Evolutionary conservation across 108 stramenopile species (phyloP).

Genomic region (Fistulifera pelliculosa): DNA sequence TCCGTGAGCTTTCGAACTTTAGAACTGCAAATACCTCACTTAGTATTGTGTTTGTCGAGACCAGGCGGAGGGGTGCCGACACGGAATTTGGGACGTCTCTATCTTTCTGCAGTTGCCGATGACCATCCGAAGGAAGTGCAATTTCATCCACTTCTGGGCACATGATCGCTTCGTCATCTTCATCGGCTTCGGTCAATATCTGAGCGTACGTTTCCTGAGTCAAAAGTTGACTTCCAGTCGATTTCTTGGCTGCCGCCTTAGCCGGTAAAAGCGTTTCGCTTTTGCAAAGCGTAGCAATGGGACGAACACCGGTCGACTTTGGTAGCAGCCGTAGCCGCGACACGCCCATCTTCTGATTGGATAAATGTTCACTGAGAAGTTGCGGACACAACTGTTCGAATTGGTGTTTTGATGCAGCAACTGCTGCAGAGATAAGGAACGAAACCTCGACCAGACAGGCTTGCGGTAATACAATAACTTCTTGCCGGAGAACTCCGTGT

Average conservation of each 20-base stretch:
- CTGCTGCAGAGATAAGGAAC: constrained; percentile 43
- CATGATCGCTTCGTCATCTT: neutral
- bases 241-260: neutral
- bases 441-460: constrained; percentile 73
- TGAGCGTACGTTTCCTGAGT: neutral
- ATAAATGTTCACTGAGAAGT: constrained; percentile 22
- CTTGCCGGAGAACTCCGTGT: constrained; percentile 60
- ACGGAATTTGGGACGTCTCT: neutral
- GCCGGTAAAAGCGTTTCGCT: constrained; percentile 1
- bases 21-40: constrained; percentile 54
- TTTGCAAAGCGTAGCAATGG: constrained; percentile 43
- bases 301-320: constrained; percentile 68
- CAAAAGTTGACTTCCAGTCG: neutral
- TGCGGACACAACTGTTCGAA: constrained; percentile 28
- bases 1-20: constrained; percentile 41
- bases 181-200: neutral
- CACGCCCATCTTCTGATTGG: constrained; percentile 45
- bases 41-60: constrained; percentile 50
- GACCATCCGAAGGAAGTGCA: neutral
- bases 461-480: constrained; percentile 67
- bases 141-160: neutral
- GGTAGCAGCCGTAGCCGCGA: constrained; percentile 65
- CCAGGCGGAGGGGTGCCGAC: neutral
- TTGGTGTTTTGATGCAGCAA: constrained; percentile 21
- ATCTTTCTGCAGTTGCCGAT: neutral